Conservation (phyloP, 257 asterid species). For the Solanum clarkiae region DNA sequence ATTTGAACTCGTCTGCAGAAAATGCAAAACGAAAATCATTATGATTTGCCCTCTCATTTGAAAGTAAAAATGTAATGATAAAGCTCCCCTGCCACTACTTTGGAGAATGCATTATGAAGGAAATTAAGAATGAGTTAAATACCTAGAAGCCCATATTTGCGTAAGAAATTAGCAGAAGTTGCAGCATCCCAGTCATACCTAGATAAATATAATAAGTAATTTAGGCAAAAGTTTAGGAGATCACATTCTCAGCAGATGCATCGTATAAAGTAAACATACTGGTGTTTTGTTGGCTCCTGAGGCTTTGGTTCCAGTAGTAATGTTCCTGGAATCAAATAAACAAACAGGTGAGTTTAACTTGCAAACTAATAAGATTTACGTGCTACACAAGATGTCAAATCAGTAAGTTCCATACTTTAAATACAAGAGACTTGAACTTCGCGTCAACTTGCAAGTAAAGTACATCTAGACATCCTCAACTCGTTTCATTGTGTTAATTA, state of each 20-base stretch:
- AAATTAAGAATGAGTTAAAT: not conserved
- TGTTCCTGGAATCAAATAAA: constrained; percentile 45
- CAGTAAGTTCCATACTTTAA: not conserved
- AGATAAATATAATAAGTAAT: not conserved
- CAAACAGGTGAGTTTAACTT: not conserved
- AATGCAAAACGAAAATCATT: not conserved
- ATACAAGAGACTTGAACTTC: no score
- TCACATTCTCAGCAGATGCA: not conserved
- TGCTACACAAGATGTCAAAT: not conserved
- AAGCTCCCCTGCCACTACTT: not conserved
- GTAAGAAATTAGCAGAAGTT: constrained; percentile 86
- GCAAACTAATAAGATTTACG: not conserved
- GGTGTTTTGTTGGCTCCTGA: constrained; percentile 98
- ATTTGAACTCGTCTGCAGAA: constrained; percentile 70
- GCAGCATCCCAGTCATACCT: constrained; percentile 99
- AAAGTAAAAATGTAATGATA: not conserved
- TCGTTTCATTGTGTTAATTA: no score
- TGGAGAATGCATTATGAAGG: not conserved
- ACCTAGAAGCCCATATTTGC: constrained; percentile 86
- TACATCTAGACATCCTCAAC: no score
- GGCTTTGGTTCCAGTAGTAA: constrained; percentile 98
- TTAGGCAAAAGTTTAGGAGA: not conserved
- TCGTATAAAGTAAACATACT: constrained; percentile 22
- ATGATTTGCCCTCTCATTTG: not conserved
- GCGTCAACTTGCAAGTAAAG: no score